Evolutionary conservation across 768 basidiomycete genomes (phyloP), one percentile per base, ranked within the genome.

Genomic region (Pleurotus sapidus): DNA sequence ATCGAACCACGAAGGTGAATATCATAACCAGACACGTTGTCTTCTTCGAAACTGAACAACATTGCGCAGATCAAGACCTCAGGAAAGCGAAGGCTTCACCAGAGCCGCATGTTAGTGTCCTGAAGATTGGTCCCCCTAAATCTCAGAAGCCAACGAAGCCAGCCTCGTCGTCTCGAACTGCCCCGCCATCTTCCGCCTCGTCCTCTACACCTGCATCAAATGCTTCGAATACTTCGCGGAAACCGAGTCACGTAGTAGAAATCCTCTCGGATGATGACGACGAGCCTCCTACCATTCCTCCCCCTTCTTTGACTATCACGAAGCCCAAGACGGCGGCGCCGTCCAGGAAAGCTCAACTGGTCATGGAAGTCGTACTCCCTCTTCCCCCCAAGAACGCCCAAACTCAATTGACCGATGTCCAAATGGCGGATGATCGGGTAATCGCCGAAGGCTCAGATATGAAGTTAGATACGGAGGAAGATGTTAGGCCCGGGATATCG

Each of bases 211-310:
- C 55, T 8, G 14, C 30, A 20, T 34, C 55, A 3, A 7, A 15
- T 43, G 11, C 34, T n/a, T n/a, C 27, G 5, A 43, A 46, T 40
- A 14, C 46, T 7, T 38, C 27, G 15, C 43, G 43, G 11, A 25
- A 15, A n/a, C 12, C 55, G 25, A 47, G 45, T 11, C 38, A 71
- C 60, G 73, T 78, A 14, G 73, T 78, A 23, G 75, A 78, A 49
- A 71, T 79, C 14, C 75, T 74, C 5, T 73, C 74, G 6, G 75
- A 76, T 39, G 75, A 76, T 34, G 72, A 74, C n/a, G 67, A 65
- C 12, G 58, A 60, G 9, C 60, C 51, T 15, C 24, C 51, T 40
- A 6, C 15, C n/a, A 5, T 4, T 27, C 23, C n/a, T 24, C 39
- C 24, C 12, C 30, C 34, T 34, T 17, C 7, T 3, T 14, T 23